A percentile compares a stretch with the other conserved stretches of the same genome.
Conservation (phyloP, 805 yeast genomes). For the Starmerella vitae region DNA sequence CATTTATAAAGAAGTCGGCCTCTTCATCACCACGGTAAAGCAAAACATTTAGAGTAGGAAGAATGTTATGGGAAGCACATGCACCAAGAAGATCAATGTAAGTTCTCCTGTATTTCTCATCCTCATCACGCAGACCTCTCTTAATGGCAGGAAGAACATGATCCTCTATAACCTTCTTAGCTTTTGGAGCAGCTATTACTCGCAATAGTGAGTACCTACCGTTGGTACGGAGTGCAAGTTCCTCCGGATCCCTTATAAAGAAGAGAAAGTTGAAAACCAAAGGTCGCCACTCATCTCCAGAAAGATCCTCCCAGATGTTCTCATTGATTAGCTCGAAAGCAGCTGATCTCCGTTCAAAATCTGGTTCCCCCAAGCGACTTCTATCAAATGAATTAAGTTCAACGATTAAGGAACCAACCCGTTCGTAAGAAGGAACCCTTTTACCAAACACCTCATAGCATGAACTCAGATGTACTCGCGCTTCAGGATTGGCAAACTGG, state of each 20-base stretch:
- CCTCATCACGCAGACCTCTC: slow-evolving; percentile 46
- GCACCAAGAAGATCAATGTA: slow-evolving; percentile 54
- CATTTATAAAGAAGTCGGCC: slow-evolving; percentile 62
- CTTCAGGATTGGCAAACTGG: slow-evolving; percentile 42
- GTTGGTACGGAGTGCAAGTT: slow-evolving; percentile 65
- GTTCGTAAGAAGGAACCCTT: slow-evolving; percentile 33
- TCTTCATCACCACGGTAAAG: slow-evolving; percentile 62
- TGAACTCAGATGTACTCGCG: slow-evolving; percentile 47
- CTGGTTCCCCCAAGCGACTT: slow-evolving; percentile 55
- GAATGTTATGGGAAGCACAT: slow-evolving; percentile 31
- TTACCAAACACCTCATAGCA: slow-evolving; percentile 45
- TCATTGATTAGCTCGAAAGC: slow-evolving; percentile 60
- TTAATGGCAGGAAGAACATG: slow-evolving; percentile 52
- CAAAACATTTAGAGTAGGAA: slow-evolving; percentile 33
- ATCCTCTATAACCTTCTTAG: slow-evolving; percentile 32
- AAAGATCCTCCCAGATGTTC: slow-evolving; percentile 31
- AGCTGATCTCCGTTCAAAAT: slow-evolving; percentile 58
- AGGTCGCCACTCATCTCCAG: slow-evolving; percentile 64
- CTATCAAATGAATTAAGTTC: slow-evolving; percentile 59
- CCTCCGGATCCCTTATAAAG: slow-evolving; percentile 64
- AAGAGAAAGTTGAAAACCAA: slow-evolving; percentile 52
- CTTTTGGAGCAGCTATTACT: slow-evolving; percentile 39
- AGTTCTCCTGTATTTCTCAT: slow-evolving; percentile 57
- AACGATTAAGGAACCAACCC: slow-evolving; percentile 40
- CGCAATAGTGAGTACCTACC: slow-evolving; percentile 51